Conservation (phyloP, 1,139 yeast genomes). For the Protomyces macrosporus region DNA sequence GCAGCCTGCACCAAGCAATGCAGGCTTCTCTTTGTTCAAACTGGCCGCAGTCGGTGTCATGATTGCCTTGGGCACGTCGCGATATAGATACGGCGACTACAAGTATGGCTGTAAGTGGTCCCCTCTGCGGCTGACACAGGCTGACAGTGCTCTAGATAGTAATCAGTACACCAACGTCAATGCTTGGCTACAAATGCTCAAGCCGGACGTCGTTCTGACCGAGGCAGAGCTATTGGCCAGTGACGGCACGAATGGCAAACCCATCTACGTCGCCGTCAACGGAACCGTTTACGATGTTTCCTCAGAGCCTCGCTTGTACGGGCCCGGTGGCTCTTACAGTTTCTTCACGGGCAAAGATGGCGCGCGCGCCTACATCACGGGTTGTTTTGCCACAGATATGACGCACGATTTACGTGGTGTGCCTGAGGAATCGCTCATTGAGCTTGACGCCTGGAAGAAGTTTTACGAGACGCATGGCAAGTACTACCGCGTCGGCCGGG, state of each 20-base stretch:
- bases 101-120: neutral
- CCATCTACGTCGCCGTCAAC: slow-evolving; percentile 60
- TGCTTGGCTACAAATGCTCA: slow-evolving; percentile 20
- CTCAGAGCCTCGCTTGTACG: slow-evolving; percentile 52
- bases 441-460: slow-evolving; percentile 48
- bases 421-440: slow-evolving; percentile 36
- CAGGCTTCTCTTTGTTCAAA: neutral
- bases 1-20: too few relatives aligned
- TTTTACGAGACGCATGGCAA: slow-evolving; percentile 40
- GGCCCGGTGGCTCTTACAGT: slow-evolving; percentile 59
- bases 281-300: slow-evolving; percentile 70
- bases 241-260: slow-evolving; percentile 52
- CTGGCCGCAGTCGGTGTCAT: neutral
- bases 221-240: slow-evolving; percentile 48
- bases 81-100: neutral
- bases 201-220: slow-evolving; percentile 41
- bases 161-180: slow-evolving; percentile 7
- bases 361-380: slow-evolving; percentile 71
- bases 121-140: neutral
- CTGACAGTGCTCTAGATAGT: neutral
- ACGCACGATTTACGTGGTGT: slow-evolving; percentile 69
- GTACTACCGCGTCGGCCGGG: slow-evolving; percentile 21
- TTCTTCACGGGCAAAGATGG: slow-evolving; percentile 64
- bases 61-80: neutral
- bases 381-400: slow-evolving; percentile 56